Conservation (phyloP, 1,284 basidiomycete genomes). For the Rhizoctonia solani region DNA sequence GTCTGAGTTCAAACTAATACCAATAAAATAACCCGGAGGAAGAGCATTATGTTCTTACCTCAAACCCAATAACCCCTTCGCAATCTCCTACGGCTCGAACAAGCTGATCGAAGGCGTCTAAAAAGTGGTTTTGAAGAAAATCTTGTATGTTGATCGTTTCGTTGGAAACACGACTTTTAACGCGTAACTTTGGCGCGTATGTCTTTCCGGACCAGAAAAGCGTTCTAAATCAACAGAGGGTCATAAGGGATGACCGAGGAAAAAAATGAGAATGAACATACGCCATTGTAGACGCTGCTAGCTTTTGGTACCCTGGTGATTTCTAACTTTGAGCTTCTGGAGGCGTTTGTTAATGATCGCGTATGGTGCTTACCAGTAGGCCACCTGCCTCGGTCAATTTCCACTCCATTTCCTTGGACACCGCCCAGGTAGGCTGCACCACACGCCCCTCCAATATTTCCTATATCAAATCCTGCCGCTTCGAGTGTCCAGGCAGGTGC, state of each 20-base stretch:
- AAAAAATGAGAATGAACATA: conserved; percentile 49
- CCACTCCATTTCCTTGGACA: conserved; percentile 59
- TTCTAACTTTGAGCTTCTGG: background rate
- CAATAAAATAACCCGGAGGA: too few relatives aligned
- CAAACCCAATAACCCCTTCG: conserved; percentile 85
- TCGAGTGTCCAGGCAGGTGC: conserved; percentile 92
- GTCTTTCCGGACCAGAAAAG: conserved; percentile 90
- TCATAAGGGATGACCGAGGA: background rate
- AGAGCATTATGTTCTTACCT: too few relatives aligned
- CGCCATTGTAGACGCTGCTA: conserved; percentile 88
- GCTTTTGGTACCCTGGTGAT: conserved; percentile 74
- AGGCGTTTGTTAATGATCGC: conserved; percentile 37
- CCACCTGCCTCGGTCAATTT: conserved; percentile 77
- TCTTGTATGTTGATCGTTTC: conserved; percentile 68
- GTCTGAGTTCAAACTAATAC: too few relatives aligned
- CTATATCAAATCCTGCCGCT: conserved; percentile 76
- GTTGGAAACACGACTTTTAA: conserved; percentile 43
- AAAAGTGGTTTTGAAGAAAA: conserved; percentile 82
- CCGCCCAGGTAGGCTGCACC: conserved; percentile 85
- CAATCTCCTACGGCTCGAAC: conserved; percentile 71
- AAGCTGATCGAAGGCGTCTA: conserved; percentile 76
- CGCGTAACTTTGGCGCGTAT: conserved; percentile 74
- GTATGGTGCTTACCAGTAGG: conserved; percentile 56
- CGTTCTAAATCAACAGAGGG: conserved; percentile 50
- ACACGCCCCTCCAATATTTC: conserved; percentile 68